Evolutionary conservation across 2,329 filamentous ascomycete genomes (phyloP).

Genomic region (Diplodia sapinea): DNA sequence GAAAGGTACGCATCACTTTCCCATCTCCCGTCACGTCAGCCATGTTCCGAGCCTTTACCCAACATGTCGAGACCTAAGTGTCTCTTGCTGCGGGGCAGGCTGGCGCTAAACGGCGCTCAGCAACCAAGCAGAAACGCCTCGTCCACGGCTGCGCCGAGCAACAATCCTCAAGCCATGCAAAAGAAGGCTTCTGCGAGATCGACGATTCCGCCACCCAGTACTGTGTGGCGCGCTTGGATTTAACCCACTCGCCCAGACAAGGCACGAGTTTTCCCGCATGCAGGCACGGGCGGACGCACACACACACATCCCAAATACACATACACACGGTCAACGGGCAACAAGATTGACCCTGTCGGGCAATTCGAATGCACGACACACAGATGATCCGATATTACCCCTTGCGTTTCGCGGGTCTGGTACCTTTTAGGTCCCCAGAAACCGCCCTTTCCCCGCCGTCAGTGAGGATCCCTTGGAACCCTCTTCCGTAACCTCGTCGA

Average conservation of each 20-base stretch:
- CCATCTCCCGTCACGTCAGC: neutral
- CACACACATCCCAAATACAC: neutral
- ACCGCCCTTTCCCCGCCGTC: neutral
- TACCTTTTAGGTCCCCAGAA: constrained; percentile 10
- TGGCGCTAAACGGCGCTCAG: neutral
- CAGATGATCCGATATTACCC: neutral
- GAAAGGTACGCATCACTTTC: constrained; percentile 1
- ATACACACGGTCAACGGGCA: neutral
- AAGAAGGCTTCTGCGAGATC: constrained; percentile 3
- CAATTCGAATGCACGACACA: neutral
- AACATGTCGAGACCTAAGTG: too few species aligned
- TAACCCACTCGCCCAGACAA: constrained; percentile 4
- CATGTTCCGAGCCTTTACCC: neutral
- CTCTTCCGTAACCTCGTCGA: neutral
- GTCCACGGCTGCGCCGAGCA: too few species aligned
- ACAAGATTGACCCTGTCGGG: constrained; percentile 8
- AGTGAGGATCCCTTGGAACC: neutral
- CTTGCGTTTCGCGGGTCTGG: neutral
- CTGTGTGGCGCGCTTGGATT: neutral
- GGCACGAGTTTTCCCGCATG: constrained; percentile 24
- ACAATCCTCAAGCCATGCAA: too few species aligned
- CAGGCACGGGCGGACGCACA: constrained; percentile 10
- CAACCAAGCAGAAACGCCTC: too few species aligned
- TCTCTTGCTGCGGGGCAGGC: constrained; percentile 1
- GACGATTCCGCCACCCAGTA: constrained; percentile 5